A percentile compares a stretch with the other conserved stretches of the same genome.
Evolutionary conservation across 2,329 filamentous ascomycete genomes (phyloP).

Genomic region (Trichoderma sp.): DNA sequence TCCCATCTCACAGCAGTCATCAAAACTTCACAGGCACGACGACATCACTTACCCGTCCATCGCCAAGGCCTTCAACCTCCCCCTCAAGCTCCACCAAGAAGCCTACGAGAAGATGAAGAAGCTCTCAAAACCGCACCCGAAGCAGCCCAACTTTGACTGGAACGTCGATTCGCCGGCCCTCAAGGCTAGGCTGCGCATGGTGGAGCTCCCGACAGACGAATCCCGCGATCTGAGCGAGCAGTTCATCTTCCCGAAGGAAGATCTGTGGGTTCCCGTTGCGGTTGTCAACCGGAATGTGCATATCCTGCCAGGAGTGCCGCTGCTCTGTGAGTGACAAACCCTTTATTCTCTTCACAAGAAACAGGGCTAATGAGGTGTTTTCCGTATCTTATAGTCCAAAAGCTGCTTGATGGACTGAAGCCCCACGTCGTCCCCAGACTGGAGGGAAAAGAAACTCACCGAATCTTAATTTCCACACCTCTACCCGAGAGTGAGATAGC

Average conservation of each 20-base stretch:
- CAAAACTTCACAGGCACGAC: conserved; percentile 65
- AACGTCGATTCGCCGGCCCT: conserved; percentile 74
- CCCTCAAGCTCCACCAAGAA: conserved; percentile 72
- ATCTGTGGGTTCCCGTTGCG: conserved; percentile 86
- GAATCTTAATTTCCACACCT: conserved; percentile 84
- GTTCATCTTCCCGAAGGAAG: conserved; percentile 73
- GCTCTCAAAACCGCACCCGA: conserved; percentile 70
- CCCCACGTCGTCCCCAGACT: conserved; percentile 68
- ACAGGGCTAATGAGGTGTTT: not conserved
- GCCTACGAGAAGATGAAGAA: conserved; percentile 81
- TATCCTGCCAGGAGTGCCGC: conserved; percentile 86
- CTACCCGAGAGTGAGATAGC: conserved; percentile 84
- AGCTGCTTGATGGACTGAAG: conserved; percentile 73
- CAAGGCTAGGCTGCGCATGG: conserved; percentile 86
- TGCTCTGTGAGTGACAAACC: conserved; percentile 58
- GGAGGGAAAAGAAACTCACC: conserved; percentile 74
- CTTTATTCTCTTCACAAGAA: not conserved
- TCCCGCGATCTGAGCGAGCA: conserved; percentile 65
- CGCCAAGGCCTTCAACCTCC: conserved; percentile 79
- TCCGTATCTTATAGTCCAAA: conserved; percentile 55
- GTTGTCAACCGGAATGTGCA: conserved; percentile 92
- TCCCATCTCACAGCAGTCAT: conserved; percentile 23
- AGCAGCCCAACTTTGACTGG: conserved; percentile 78
- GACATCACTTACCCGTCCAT: conserved; percentile 97
- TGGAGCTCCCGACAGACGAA: conserved; percentile 76